Evolutionary conservation across 2,329 filamentous ascomycete species (phyloP), one percentile per base, ranked within the genome.

Genomic region (Fusarium neocosmosporiellum): DNA sequence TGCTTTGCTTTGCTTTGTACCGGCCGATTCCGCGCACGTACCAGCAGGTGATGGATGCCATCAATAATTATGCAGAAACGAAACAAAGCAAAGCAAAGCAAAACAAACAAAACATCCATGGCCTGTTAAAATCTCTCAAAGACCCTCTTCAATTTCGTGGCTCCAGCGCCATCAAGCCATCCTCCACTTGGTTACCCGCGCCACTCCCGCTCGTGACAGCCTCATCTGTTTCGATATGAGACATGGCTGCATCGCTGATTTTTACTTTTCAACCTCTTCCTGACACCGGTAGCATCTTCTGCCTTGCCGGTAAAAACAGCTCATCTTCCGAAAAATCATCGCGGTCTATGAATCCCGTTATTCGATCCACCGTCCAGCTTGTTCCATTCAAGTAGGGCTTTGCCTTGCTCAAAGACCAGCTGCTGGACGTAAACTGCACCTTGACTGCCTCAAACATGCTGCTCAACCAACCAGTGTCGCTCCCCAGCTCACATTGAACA

Each of bases 131-230:
- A 43, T 43, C 13, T 20, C 18, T 11, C 7, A 20, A 14, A 41
- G 34, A 33, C 36, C 37, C 55, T 50, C 34, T 9, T 24, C 11
- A 29, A 58, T 58, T 34, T 41, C 36, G 70, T 65, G 67, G 71
- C 70, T 73, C 59, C 27, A 68, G 2, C 43, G 37, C 63, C 67
- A 43, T 53, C 24, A 65, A 63, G 27, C 31, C 57, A 48, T 58
- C 64, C 24, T 63, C 61, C 64, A 61, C 57, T 48, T 43, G 34
- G 36, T 65, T 36, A 20, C 50, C 33, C 43, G 41, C 65, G 71
- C 67, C 71, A 73, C 71, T 72, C 71, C 71, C 71, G 71, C 58
- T 18, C 48, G 7, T n/a, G 37, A 34, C 57, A 37, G 24, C 43
- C 22, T 48, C 24, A 53, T 18, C 24, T 55, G 46, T 71, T 65